Percentiles rank a stretch among this genome's conserved stretches.
These are phyloP conservation scores for Hypoxylon sp. DNA, from an alignment of 2,329 filamentous ascomycete species.

Conservation along the genomic window DNA sequence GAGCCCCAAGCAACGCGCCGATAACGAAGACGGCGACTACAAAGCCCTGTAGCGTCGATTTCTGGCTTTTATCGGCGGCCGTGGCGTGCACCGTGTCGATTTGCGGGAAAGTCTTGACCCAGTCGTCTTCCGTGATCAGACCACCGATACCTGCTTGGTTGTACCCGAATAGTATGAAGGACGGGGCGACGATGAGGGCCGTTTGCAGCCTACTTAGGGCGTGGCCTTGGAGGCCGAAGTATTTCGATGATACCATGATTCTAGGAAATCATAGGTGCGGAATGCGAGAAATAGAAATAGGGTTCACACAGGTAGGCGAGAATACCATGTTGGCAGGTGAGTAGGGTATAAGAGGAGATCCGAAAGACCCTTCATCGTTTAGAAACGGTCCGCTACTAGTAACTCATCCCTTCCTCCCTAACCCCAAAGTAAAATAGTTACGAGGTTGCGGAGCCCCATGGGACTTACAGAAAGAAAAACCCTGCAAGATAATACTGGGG, in stretches of 20 bases:
- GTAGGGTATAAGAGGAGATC: neutral
- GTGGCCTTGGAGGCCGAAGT: conserved; percentile 57
- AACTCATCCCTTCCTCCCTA: conserved; percentile 7
- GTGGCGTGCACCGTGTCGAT: conserved; percentile 58
- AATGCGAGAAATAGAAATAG: conserved; percentile 12
- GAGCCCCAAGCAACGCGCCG: conserved; percentile 56
- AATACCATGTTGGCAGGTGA: neutral
- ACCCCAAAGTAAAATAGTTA: conserved; percentile 11
- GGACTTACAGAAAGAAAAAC: conserved; percentile 15
- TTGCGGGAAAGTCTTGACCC: conserved; percentile 57
- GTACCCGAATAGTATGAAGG: conserved; percentile 61
- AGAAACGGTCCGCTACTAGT: conserved; percentile 4
- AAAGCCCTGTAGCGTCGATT: conserved; percentile 58
- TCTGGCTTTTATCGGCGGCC: conserved; percentile 51
- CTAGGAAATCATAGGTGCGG: conserved; percentile 24
- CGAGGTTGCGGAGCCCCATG: conserved; percentile 41
- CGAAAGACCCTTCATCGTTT: conserved; percentile 5
- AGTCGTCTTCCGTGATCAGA: conserved; percentile 54
- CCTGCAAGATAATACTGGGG: conserved; percentile 14
- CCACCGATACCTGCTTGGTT: conserved; percentile 60
- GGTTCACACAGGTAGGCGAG: neutral
- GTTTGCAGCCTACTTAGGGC: conserved; percentile 57
- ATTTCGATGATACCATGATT: conserved; percentile 33
- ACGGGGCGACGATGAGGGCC: conserved; percentile 60
- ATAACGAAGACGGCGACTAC: conserved; percentile 58